Evolutionary conservation across 2,329 filamentous ascomycete species (phyloP).

Genomic region (Penicillium vulpinum): DNA sequence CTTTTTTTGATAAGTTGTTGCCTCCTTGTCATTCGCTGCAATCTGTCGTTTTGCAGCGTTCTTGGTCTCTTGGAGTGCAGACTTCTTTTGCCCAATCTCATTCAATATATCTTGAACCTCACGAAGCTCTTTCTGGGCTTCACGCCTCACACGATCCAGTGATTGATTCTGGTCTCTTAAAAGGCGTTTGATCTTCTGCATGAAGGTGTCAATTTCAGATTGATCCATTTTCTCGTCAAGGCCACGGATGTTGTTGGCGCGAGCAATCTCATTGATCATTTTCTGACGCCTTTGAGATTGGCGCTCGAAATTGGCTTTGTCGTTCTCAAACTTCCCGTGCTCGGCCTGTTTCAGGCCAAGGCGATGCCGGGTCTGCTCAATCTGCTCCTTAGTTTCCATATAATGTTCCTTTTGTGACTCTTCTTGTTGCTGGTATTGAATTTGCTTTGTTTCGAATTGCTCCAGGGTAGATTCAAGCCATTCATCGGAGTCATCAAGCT

Average conservation of each 20-base stretch:
- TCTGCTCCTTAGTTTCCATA: conserved; percentile 57
- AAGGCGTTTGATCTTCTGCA: conserved; percentile 72
- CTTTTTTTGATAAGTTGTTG: conserved; percentile 64
- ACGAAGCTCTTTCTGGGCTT: conserved; percentile 72
- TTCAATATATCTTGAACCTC: conserved; percentile 71
- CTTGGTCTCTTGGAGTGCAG: conserved; percentile 71
- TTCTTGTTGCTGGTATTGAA: conserved; percentile 63
- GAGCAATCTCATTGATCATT: conserved; percentile 76
- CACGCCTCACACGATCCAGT: conserved; percentile 70
- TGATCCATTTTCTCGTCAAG: conserved; percentile 79
- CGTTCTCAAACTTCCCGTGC: conserved; percentile 74
- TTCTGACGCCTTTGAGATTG: conserved; percentile 70
- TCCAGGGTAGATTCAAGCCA: conserved; percentile 70
- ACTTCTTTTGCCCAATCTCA: conserved; percentile 71
- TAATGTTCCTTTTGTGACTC: conserved; percentile 65
- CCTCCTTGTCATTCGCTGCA: conserved; percentile 69
- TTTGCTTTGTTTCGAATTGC: conserved; percentile 75
- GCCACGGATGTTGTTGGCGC: conserved; percentile 75
- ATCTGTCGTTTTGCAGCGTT: conserved; percentile 73
- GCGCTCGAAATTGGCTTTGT: conserved; percentile 82
- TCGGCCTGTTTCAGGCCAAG: conserved; percentile 46
- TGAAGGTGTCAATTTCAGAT: conserved; percentile 71
- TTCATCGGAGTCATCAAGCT: conserved; percentile 75
- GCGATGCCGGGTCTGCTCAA: conserved; percentile 49
- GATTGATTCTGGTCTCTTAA: conserved; percentile 75